Percentiles rank a stretch among this genome's conserved stretches.
Conservation (phyloP, 192 early-diverging fungal genomes). For the Coemansia sp. region DNA sequence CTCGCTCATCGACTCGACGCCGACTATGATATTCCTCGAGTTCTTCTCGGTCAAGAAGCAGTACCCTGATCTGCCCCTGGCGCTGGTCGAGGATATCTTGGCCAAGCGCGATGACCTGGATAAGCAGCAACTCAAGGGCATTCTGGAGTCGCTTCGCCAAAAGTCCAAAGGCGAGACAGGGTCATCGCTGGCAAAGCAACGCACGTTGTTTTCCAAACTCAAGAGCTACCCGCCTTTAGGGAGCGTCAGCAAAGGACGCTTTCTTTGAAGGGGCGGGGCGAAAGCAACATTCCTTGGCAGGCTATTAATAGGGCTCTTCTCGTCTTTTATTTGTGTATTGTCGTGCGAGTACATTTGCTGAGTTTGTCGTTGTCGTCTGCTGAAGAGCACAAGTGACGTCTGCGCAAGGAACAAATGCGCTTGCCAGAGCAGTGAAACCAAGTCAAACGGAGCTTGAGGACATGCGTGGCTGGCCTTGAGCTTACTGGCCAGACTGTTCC, state of each 20-base stretch:
- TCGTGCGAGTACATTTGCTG: neutral
- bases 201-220: conserved; percentile 46
- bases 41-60: conserved; percentile 87
- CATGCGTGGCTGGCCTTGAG: neutral
- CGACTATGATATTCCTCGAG: conserved; percentile 85
- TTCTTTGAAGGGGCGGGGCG: neutral
- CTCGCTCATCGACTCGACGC: conserved; percentile 73
- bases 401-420: neutral
- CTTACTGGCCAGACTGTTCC: neutral
- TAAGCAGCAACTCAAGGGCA: conserved; percentile 75
- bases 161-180: conserved; percentile 50
- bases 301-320: neutral
- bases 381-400: neutral
- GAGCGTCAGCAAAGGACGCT: conserved; percentile 13
- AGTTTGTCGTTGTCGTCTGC: neutral
- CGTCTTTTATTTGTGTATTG: neutral
- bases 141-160: conserved; percentile 75
- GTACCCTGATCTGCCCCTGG: conserved; percentile 90
- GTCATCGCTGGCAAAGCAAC: conserved; percentile 49
- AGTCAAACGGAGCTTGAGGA: neutral
- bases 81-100: conserved; percentile 89
- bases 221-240: conserved; percentile 46
- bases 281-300: neutral
- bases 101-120: conserved; percentile 90
- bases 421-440: neutral